These are phyloP conservation scores for Coprinopsis strossmayeri DNA, from an alignment of 768 basidiomycete species.

Conservation along the genomic window DNA sequence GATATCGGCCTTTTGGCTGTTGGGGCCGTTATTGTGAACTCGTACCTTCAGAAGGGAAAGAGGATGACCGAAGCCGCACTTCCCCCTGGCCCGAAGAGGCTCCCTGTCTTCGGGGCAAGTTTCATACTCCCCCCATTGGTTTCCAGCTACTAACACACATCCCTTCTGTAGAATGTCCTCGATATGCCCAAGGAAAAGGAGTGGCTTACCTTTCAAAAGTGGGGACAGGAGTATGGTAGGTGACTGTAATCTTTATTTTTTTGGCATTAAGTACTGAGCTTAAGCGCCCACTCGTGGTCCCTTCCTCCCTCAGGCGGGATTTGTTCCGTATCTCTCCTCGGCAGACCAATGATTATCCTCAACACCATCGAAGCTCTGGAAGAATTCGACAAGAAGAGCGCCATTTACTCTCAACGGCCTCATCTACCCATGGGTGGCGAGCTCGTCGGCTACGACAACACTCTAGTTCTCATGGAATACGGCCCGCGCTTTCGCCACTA, in stretches of 20 bases:
- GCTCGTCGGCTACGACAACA: conserved; percentile 40
- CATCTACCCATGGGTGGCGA: conserved; percentile 45
- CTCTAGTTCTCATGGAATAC: conserved; percentile 38
- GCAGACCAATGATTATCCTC: conserved; percentile 40
- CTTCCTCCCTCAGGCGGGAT: conserved; percentile 25
- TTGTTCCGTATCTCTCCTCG: conserved; percentile 33
- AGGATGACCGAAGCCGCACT: conserved; percentile 18
- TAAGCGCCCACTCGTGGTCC: background rate
- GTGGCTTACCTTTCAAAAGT: conserved; percentile 44
- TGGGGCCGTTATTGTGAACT: conserved; percentile 14
- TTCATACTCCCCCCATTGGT: too few species aligned
- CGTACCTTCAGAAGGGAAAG: conserved; percentile 16
- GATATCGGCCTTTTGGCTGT: conserved; percentile 14
- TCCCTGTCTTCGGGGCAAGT: conserved; percentile 36
- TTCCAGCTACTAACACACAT: too few species aligned
- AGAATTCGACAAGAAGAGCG: conserved; percentile 40
- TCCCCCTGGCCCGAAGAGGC: conserved; percentile 35
- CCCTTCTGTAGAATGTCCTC: conserved; percentile 34
- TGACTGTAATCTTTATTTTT: too few species aligned
- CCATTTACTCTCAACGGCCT: conserved; percentile 43
- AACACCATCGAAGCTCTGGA: conserved; percentile 38
- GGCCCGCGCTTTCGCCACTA: conserved; percentile 36
- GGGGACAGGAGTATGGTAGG: conserved; percentile 48
- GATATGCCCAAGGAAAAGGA: conserved; percentile 37
- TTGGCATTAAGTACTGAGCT: too few species aligned